Evolutionary conservation across 305 asterid species (phyloP), one percentile per base, ranked within the genome.

Genomic region (Rubia tinctorum): DNA sequence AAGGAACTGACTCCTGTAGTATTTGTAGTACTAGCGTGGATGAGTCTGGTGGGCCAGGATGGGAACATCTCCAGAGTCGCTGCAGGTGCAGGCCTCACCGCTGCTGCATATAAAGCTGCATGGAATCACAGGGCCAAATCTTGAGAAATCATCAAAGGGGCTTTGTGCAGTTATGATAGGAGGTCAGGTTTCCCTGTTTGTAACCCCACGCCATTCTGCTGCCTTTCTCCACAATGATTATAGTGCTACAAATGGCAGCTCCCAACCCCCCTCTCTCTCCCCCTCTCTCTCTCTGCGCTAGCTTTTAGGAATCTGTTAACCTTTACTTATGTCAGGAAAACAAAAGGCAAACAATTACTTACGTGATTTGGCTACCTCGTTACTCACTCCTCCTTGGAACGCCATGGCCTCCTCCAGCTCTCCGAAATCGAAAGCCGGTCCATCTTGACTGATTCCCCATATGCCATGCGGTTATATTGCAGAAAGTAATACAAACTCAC

Each of bases 1-100:
- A 37, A 37, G 40, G 40, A 37, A 37, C 40, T 37, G 40, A 37
- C 40, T 37, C 40, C 43, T 9, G 17, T 40, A 66, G 71, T 40
- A 45, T 71, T 55, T 15, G 20, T 22, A 60, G 14, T 13, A 49
- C 27, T 82, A 76, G 89, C 81, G 53, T 78, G 86, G 71, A 90
- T 91, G 83, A 90, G 88, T 84, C 91, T 92, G 81, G 88, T 82
- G 76, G 99, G 96, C 96, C 96, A 86, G 81, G 96, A 90, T 73
- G 97, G 98, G 91, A 95, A 95, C 93, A 92, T 92, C 64, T 95
- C 94, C 89, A 92, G 93, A 73, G 96, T 90, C 78, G 97, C 90
- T 51, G 93, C 97, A 80, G 95, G 95, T 56, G 93, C 97, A 80
- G 95, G 94, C 80, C 84, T 84, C 77, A 77, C 82, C 64, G 84